Evolutionary conservation across 306 rosid genomes (phyloP), one percentile per base, ranked within the genome.

Genomic region (Dalbergia cultrata): DNA sequence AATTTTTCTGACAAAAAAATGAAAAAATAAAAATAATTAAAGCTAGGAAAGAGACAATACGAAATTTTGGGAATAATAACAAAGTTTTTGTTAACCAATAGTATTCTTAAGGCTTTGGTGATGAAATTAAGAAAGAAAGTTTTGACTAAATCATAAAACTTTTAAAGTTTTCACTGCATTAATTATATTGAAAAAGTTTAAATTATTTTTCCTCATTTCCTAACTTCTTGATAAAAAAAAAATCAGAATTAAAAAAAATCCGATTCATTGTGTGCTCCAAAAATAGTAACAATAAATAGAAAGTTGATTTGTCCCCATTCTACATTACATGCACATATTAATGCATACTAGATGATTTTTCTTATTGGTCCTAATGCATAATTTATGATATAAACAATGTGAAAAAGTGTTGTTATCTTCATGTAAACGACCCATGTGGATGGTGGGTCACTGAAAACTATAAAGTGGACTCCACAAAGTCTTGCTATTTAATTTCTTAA

Each of bases 391-490:
- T 70, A 72, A 83, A 72, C 67, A 70, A 61, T 57, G 70, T 62
- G 37, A 45, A 81, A 74, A 71, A 74, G 44, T 70, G 78, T 44
- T 49, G 80, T 62, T 87, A 81, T 83, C 80, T 82, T 90, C 70
- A 72, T 85, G 87, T 78, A 85, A 87, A 90, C 79, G 86, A 85
- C 85, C 91, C 99, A 93, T 92, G 95, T 93, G 98, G 90, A 83
- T 79, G 75, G 88, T 85, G 96, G 97, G 83, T 67, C 98, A 88
- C 39, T 17, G 78, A 76, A 89, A 90, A 87, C 89, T 83, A 87
- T 69, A 53, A 90, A 90, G 86, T 84, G 83, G 91, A 91, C 87
- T 90, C 86, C 89, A 91, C 94, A 87, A 89, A 85, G 91, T 86
- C 86, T 50, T 80, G 91, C 91, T 79, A 86, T 89, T 76, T 50